These are phyloP conservation scores for Xylaria acuta DNA, from an alignment of 495 filamentous ascomycete genomes.

Conservation along the genomic window DNA sequence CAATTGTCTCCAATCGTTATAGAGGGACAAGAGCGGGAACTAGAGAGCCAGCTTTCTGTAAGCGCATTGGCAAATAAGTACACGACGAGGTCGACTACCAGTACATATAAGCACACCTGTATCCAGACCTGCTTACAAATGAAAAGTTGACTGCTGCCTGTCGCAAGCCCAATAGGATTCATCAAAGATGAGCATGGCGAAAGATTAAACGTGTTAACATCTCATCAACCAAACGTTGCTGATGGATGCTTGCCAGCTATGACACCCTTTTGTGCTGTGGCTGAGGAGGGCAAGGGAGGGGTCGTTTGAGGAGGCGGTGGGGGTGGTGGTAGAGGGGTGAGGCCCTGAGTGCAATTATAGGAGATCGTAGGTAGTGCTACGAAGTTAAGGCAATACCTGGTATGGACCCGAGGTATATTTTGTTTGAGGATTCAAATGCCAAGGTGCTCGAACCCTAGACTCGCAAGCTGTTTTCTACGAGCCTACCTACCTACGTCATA, in stretches of 20 bases:
- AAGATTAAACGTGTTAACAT: conserved; percentile 16
- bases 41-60: not conserved
- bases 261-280: not conserved
- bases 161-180: not conserved
- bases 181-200: not conserved
- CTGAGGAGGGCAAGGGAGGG: not conserved
- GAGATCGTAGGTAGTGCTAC: not conserved
- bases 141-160: not conserved
- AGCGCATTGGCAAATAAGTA: not conserved
- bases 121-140: conserved; percentile 12
- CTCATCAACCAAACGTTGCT: conserved; percentile 7
- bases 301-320: not conserved
- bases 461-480: not conserved
- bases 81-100: not conserved
- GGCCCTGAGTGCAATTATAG: not conserved
- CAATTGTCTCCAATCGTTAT: conserved; percentile 10
- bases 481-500: not conserved
- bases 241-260: not conserved
- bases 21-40: conserved; percentile 3
- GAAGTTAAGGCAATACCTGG: not conserved
- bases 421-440: not conserved
- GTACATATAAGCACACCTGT: not conserved
- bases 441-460: not conserved
- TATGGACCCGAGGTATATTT: not conserved
- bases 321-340: not conserved